Base-by-base conservation (phyloP, 371 early-diverging fungal genomes). In the Mortierella sp. region DNA sequence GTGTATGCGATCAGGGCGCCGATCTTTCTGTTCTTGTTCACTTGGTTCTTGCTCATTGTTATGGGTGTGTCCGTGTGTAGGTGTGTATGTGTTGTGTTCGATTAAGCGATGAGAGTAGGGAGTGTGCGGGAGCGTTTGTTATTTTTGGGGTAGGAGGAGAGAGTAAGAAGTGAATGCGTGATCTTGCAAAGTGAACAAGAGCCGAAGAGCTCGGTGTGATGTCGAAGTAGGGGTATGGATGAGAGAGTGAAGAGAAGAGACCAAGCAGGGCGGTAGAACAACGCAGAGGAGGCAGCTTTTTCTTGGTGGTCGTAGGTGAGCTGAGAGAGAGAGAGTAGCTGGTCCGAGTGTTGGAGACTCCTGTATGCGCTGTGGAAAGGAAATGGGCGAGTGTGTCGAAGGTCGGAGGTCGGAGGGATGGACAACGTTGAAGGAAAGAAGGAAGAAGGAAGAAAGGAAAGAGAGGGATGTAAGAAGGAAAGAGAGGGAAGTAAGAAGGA, bases 151-250 rank as follows among this genome's bases (percentile, higher is more conserved):
- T 14, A n/a, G n/a, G 52, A 21, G 28, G 58, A 7, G 14, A 31
- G 19, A 16, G 60, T 14, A 16, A 24, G 7, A 26, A n/a, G 28
- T 42, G 19, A 55, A 45, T 38, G 31, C 31, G 50, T 6, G 72
- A 84, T 81, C 84, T 74, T 78, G 79, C 79, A 81, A 82, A 85
- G 82, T 81, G 80, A 81, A 85, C 79, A 85, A 75, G 28, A n/a
- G 52, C 38, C 21, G 63, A 31, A 31, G 65, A 28, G 65, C 7
- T 24, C 21, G 11, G 13, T 14, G 63, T 74, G 60, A 63, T 63
- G 34, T 28, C 63, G 63, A 63, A 16, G 50, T 26, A 28, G 11
- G 57, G n/a, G 26, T 10, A n/a, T 50, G 60, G 60, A 55, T 1
- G 77, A 31, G 45, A 31, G 72, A 48, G 73, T 1, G 42, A 38